phyloP scores from a whole-genome alignment of 2,329 filamentous ascomycete species.

The Rosellinia necatrix region DNA sequence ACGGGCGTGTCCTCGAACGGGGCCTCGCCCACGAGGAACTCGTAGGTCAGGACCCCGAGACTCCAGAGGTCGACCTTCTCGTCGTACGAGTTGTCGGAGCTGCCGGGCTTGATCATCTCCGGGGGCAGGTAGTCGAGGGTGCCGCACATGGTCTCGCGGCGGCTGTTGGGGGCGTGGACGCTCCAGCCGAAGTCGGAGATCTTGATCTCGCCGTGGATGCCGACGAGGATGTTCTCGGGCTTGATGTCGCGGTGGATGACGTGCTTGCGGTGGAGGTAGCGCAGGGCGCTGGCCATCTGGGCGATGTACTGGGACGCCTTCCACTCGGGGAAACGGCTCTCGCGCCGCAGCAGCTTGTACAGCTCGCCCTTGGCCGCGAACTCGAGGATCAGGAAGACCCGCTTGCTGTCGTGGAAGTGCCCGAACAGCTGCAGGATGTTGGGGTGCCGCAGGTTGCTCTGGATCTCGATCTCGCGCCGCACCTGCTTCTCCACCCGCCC shows the following conservation, averaged over 20 bases:
- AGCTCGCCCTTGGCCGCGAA: conserved; percentile 85
- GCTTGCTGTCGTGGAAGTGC: conserved; percentile 87
- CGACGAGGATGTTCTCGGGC: conserved; percentile 94
- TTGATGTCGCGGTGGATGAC: conserved; percentile 98
- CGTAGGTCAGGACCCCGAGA: conserved; percentile 91
- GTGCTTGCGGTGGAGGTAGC: conserved; percentile 94
- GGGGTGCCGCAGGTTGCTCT: conserved; percentile 83
- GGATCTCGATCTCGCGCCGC: conserved; percentile 86
- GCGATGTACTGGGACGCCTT: conserved; percentile 86
- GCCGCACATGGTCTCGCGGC: conserved; percentile 93
- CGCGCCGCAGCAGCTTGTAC: conserved; percentile 83
- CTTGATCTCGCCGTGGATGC: conserved; percentile 97
- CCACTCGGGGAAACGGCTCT: conserved; percentile 81
- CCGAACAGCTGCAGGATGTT: conserved; percentile 85
- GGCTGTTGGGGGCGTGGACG: conserved; percentile 93
- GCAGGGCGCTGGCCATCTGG: conserved; percentile 87
- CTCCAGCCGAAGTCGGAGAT: conserved; percentile 99
- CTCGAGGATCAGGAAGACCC: conserved; percentile 85
- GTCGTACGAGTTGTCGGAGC: conserved; percentile 84
- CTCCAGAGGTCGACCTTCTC: conserved; percentile 98
- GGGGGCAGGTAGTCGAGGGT: conserved; percentile 97
- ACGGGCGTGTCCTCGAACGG: conserved; percentile 95
- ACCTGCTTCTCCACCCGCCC: conserved; percentile 84
- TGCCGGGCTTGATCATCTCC: conserved; percentile 89
- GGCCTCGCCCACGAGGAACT: conserved; percentile 94